phyloP scores from a whole-genome alignment of 768 basidiomycete genomes.

The Chiua virens region DNA sequence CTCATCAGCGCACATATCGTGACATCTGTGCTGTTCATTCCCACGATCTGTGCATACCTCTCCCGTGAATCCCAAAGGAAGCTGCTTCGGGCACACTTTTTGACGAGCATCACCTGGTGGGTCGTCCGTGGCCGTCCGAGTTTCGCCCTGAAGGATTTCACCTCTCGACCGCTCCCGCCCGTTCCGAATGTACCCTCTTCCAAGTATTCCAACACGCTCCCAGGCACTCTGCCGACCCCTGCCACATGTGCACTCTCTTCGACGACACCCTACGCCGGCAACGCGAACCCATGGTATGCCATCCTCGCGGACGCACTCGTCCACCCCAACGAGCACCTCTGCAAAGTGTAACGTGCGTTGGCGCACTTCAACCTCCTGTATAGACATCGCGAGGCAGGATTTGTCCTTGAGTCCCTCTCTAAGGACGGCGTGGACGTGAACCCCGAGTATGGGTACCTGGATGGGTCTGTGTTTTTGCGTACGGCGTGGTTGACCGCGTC shows the following conservation, averaged over 20 bases:
- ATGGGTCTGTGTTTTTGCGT: constrained; percentile 65
- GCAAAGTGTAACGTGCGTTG: constrained; percentile 51
- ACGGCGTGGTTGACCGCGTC: constrained; percentile 52
- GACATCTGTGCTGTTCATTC: constrained; percentile 63
- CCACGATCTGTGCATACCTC: constrained; percentile 46
- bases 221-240: constrained; percentile 21
- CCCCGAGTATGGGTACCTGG: constrained; percentile 47
- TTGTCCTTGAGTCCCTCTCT: constrained; percentile 24
- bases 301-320: constrained; percentile 52
- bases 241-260: constrained; percentile 23
- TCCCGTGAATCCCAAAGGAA: constrained; percentile 58
- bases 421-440: constrained; percentile 35
- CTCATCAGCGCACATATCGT: constrained; percentile 62
- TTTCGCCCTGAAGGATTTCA: constrained; percentile 53
- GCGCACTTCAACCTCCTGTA: constrained; percentile 46
- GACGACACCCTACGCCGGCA: constrained; percentile 36
- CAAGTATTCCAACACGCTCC: constrained; percentile 24
- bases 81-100: constrained; percentile 61
- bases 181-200: constrained; percentile 15
- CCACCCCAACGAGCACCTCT: constrained; percentile 59
- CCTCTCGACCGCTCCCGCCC: constrained; percentile 29
- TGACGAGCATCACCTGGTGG: constrained; percentile 51
- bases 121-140: constrained; percentile 54
- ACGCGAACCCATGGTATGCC: constrained; percentile 60
- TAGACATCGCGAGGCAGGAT: constrained; percentile 40